Base-by-base conservation (phyloP, 2,329 filamentous ascomycete genomes). In the Leptographium flavum region DNA sequence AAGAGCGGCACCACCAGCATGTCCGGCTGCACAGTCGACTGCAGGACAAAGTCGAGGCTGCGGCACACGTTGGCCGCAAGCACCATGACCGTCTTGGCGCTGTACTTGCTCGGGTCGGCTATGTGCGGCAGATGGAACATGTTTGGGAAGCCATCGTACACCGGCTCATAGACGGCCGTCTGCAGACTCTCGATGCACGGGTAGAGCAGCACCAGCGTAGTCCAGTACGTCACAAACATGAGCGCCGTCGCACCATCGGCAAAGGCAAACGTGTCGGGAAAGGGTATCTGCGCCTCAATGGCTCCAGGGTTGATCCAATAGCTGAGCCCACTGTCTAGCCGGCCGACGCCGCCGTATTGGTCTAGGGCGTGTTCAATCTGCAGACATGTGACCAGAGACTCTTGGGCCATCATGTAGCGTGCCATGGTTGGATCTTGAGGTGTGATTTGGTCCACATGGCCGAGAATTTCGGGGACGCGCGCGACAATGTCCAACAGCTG, bases 201-300 rank as follows among this genome's bases (percentile, higher is more conserved):
- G 49, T 69, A 66, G 39, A 77, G 64, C 13, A 68, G 51, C 25
- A 75, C 60, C 39, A 71, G 65, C 1, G 65, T 56, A 49, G 69
- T 64, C 73, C 73, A 76, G 55, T 73, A 75, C 53, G 71, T 69
- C 13, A 73, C 56, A 49, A 75, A 67, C 39, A 63, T 62, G 28
- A 73, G 50, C 1, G 71, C 68, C 0, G 67, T 63, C 13, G 61
- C 52, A 17, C 61, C 54, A 51, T 70, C 64, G 25, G 58, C 60
- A 54, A 76, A 75, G 11, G 57, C 59, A 49, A 68, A 67, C 2
- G 60, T 56, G 36, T 66, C 64, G 13, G 60, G 54, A 50, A 74
- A 74, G 1, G 70, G 69, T 19, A 67, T 56, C 39, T 61, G 46
- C 31, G 54, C 56, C 22, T 56, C 52, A 14, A 56, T 46, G 30